Base-by-base conservation (phyloP, 345 rosid genomes). In the Linum trigynum region DNA sequence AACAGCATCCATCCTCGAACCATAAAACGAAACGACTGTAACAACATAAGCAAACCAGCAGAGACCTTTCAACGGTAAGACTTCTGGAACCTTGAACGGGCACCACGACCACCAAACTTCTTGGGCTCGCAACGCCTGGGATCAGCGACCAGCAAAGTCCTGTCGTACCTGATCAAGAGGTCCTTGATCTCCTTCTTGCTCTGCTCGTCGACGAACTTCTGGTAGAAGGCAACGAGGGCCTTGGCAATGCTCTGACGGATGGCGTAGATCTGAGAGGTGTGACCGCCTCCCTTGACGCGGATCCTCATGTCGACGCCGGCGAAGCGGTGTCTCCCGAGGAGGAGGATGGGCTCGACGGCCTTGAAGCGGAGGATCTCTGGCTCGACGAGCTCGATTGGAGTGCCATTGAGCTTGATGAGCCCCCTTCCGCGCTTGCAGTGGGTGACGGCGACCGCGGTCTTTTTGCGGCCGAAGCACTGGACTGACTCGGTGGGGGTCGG, bases 131-230 rank as follows among this genome's bases (percentile, higher is more conserved):
- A 48, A 48, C 53, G 53, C 14, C 53, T 48, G 53, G 53, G 53
- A 48, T 48, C 53, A 9, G 53, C 53, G 14, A 48, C 53, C 14
- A 48, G 53, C 53, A 48, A 48, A 6, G 53, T 48, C 53, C 53
- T 48, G 53, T 48, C 53, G 14, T 48, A 48, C 14, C 53, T 48
- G 11, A 48, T 15, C 53, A 48, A 48, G 53, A 48, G 53, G 53
- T 48, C 53, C 53, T 48, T 48, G 53, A 48, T 48, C 53, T 48
- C 53, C 53, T 48, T 48, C 53, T 48, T 48, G 53, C 53, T 48
- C 53, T 48, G 53, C 53, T 48, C 53, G 53, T 48, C 53, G 14
- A 48, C 53, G 53, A 3, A 48, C 53, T 48, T 48, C 53, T 48
- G 53, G 53, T 48, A 48, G 53, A 48, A 48, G 1, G 53, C 53